A percentile compares a stretch with the other conserved stretches of the same genome.
Evolutionary conservation across 1,284 basidiomycete genomes (phyloP).

Genomic region (Rhodotorula sp.): DNA sequence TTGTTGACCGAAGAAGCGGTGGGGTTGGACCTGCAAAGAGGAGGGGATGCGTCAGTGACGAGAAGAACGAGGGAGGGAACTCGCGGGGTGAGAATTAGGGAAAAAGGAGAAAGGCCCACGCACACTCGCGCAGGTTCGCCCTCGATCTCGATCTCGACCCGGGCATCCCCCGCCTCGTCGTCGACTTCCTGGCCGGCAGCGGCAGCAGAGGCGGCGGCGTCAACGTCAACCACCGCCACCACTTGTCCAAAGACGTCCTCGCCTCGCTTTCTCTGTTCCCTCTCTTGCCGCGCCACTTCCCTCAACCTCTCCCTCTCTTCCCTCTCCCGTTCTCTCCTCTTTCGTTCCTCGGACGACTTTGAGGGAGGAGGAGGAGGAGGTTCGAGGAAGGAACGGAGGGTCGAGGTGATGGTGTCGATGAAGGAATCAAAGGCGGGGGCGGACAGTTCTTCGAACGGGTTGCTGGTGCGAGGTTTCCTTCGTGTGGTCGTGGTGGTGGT

Average conservation of each 20-base stretch:
- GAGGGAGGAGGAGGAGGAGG: background rate
- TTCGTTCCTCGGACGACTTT: background rate
- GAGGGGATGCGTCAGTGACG: no score
- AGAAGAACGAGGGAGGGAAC: background rate
- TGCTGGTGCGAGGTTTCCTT: background rate
- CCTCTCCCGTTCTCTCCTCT: background rate
- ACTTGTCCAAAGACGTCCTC: constrained; percentile 39
- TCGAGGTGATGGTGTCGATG: constrained; percentile 4
- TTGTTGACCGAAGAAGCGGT: no score
- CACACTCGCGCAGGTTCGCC: no score
- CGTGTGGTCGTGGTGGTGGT: background rate
- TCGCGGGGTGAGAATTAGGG: background rate
- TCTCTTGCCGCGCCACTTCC: constrained; percentile 66
- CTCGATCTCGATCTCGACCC: constrained; percentile 2
- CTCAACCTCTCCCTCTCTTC: constrained; percentile 30
- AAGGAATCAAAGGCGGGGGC: constrained; percentile 26
- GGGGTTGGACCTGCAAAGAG: no score
- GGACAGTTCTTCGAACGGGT: constrained; percentile 21
- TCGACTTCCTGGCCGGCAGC: no score
- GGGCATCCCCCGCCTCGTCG: background rate
- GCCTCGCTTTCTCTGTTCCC: constrained; percentile 62
- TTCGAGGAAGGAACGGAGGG: constrained; percentile 7
- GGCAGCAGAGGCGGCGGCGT: background rate
- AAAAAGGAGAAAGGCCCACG: no score
- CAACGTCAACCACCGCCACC: background rate